Percentiles rank a stretch among this genome's conserved stretches.
These are phyloP conservation scores for Quercus aquifolioides DNA, from an alignment of 306 rosid species.

Conservation along the genomic window DNA sequence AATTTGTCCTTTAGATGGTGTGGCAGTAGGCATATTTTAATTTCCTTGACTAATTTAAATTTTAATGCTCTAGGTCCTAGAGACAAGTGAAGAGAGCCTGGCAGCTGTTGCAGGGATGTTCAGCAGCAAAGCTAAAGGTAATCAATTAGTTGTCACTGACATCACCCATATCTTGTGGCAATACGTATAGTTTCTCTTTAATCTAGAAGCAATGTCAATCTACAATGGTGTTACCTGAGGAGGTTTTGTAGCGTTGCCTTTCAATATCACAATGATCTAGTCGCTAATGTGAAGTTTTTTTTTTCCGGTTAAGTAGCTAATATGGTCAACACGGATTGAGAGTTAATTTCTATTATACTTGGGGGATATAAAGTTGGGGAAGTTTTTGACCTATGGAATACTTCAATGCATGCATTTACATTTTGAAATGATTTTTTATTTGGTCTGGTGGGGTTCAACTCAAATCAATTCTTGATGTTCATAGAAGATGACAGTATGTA, in stretches of 20 bases:
- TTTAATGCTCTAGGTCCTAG: conserved; percentile 56
- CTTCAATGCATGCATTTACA: neutral
- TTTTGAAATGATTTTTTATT: conserved; percentile 8
- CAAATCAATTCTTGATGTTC: neutral
- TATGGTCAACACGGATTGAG: neutral
- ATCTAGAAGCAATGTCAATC: neutral
- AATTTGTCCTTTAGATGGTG: neutral
- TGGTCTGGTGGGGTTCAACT: neutral
- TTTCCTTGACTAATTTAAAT: conserved; percentile 13
- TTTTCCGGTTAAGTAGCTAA: no score
- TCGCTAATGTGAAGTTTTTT: neutral
- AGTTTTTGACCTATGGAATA: neutral
- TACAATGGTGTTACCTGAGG: neutral
- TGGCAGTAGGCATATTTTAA: neutral
- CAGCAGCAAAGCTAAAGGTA: conserved; percentile 99
- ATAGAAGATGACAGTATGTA: conserved; percentile 18
- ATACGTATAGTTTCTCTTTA: neutral
- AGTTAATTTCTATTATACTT: neutral
- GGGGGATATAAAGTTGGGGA: neutral
- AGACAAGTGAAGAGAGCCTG: conserved; percentile 92
- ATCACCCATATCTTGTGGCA: neutral
- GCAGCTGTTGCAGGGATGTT: conserved; percentile 99
- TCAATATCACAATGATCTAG: neutral
- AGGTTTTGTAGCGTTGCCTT: neutral
- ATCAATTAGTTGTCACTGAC: conserved; percentile 13